Conservation (phyloP, 2,329 filamentous ascomycete species). For the Lasiodiplodia theobromae region DNA sequence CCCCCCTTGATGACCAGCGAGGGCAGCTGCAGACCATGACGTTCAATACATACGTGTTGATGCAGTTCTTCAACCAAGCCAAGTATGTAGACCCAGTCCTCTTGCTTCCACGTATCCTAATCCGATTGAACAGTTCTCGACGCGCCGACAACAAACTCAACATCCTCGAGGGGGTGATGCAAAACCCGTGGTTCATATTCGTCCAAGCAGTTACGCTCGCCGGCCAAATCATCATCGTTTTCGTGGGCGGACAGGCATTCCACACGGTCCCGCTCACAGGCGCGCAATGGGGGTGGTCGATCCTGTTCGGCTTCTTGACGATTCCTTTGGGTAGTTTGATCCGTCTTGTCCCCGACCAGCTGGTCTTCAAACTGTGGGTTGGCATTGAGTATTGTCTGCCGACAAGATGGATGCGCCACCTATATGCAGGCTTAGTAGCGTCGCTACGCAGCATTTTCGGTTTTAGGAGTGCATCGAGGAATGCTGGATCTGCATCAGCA, state of each 20-base stretch:
- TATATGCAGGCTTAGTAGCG: too few species aligned
- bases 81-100: slow-evolving; percentile 55
- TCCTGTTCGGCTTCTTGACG: slow-evolving; percentile 83
- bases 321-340: slow-evolving; percentile 83
- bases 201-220: slow-evolving; percentile 89
- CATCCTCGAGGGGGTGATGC: slow-evolving; percentile 85
- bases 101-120: too few species aligned
- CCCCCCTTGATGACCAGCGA: slow-evolving; percentile 55
- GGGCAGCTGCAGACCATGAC: slow-evolving; percentile 76
- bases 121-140: slow-evolving; percentile 55
- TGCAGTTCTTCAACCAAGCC: slow-evolving; percentile 99
- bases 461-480: too few species aligned
- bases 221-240: slow-evolving; percentile 88
- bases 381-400: too few species aligned
- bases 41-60: slow-evolving; percentile 99
- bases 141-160: slow-evolving; percentile 96
- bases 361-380: slow-evolving; percentile 49
- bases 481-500: too few species aligned
- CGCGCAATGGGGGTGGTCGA: slow-evolving; percentile 86
- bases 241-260: slow-evolving; percentile 83
- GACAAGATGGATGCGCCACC: too few species aligned
- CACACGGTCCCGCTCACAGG: slow-evolving; percentile 72
- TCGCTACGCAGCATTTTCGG: too few species aligned
- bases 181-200: slow-evolving; percentile 86
- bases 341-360: slow-evolving; percentile 79